A percentile compares a stretch with the other conserved stretches of the same genome.
phyloP scores from a whole-genome alignment of 2,329 filamentous ascomycete species.

The Fusarium tuaranense region DNA sequence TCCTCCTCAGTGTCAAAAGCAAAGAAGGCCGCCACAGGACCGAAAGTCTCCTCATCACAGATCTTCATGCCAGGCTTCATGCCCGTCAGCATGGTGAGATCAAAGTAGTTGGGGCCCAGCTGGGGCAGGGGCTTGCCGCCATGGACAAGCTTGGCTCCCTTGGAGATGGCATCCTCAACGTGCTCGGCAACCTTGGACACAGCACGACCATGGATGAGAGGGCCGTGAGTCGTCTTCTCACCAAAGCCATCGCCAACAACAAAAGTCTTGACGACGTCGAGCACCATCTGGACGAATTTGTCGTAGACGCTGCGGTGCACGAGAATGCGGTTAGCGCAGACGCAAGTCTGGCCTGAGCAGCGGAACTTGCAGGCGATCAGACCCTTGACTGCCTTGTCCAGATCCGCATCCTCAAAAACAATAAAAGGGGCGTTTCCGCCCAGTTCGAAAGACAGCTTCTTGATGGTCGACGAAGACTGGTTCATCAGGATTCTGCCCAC shows the following conservation, averaged over 20 bases:
- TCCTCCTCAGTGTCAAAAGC: constrained; percentile 76
- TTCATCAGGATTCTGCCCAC: constrained; percentile 70
- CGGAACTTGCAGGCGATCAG: constrained; percentile 78
- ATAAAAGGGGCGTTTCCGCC: constrained; percentile 83
- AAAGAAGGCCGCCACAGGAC: constrained; percentile 77
- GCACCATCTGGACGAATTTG: constrained; percentile 61
- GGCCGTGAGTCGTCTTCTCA: constrained; percentile 68
- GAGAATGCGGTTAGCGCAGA: constrained; percentile 72
- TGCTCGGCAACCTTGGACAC: constrained; percentile 71
- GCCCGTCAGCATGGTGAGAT: constrained; percentile 75
- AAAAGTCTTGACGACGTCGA: constrained; percentile 67
- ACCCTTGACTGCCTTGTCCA: constrained; percentile 75
- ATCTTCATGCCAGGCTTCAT: constrained; percentile 76
- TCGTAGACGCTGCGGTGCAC: constrained; percentile 71
- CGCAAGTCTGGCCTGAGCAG: constrained; percentile 78
- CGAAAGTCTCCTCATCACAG: constrained; percentile 77
- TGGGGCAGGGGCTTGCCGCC: constrained; percentile 70
- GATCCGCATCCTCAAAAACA: constrained; percentile 79
- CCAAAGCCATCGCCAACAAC: constrained; percentile 69
- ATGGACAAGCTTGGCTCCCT: constrained; percentile 68
- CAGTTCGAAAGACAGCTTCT: constrained; percentile 80
- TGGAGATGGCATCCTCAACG: constrained; percentile 70
- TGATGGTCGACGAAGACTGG: constrained; percentile 75
- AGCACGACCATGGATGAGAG: constrained; percentile 74
- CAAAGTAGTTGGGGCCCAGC: constrained; percentile 75